Conservation (phyloP, 768 basidiomycete genomes). For the Paxillus rubicundulus region DNA sequence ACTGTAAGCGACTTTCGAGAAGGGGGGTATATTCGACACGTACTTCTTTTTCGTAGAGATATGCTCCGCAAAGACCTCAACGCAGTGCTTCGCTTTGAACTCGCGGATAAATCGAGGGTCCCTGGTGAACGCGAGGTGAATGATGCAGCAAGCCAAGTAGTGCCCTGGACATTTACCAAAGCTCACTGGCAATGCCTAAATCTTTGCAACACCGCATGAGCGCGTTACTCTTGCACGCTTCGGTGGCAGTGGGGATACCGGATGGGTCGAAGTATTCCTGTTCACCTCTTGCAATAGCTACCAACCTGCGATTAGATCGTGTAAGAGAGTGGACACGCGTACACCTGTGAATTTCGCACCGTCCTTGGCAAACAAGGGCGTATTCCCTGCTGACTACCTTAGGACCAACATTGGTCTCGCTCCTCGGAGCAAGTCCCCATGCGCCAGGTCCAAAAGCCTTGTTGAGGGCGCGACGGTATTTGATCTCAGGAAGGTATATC, state of each 20-base stretch:
- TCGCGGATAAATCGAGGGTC: constrained; percentile 94
- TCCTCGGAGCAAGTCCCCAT: constrained; percentile 94
- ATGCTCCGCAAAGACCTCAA: constrained; percentile 87
- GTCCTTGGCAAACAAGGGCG: constrained; percentile 87
- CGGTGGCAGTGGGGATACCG: constrained; percentile 90
- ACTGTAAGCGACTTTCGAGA: constrained; percentile 4
- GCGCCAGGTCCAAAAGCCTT: constrained; percentile 94
- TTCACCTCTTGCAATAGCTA: constrained; percentile 89
- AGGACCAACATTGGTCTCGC: constrained; percentile 86
- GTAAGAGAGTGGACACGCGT: neutral
- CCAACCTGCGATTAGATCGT: constrained; percentile 51
- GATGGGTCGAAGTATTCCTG: constrained; percentile 94
- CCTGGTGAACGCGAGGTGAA: constrained; percentile 42
- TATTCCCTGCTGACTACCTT: constrained; percentile 92
- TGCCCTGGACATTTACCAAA: constrained; percentile 61
- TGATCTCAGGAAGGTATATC: constrained; percentile 94
- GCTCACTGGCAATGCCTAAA: constrained; percentile 91
- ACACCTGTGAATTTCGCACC: constrained; percentile 45
- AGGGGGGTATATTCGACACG: constrained; percentile 27
- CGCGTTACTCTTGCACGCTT: constrained; percentile 95
- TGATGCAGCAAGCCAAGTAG: neutral
- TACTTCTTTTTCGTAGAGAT: constrained; percentile 87
- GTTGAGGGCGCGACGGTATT: constrained; percentile 90
- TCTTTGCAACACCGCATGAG: constrained; percentile 98
- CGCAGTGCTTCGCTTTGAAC: constrained; percentile 81